A percentile compares a stretch with the other conserved stretches of the same genome.
Evolutionary conservation across 2,329 filamentous ascomycete genomes (phyloP).

Genomic region (Plenodomus lindquistii): DNA sequence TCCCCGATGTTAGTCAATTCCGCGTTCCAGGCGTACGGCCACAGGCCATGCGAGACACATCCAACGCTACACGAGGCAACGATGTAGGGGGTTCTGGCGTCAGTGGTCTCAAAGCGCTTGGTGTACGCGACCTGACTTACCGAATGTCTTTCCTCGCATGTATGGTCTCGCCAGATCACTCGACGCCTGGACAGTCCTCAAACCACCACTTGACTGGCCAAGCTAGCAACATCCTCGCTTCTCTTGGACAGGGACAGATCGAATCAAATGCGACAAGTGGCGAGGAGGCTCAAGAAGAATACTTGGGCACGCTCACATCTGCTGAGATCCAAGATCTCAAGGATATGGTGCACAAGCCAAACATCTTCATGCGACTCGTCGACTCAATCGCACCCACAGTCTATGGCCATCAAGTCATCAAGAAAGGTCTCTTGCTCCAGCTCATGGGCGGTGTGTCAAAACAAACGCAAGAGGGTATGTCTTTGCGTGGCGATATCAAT

Average conservation of each 20-base stretch:
- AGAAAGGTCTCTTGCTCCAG: constrained; percentile 93
- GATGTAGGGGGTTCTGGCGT: constrained; percentile 86
- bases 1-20: constrained; percentile 94
- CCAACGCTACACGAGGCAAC: constrained; percentile 69
- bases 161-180: constrained; percentile 90
- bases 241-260: constrained; percentile 72
- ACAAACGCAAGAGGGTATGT: constrained; percentile 89
- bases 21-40: constrained; percentile 83
- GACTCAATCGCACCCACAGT: constrained; percentile 96
- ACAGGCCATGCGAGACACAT: constrained; percentile 82
- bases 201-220: constrained; percentile 71
- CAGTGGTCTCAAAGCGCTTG: constrained; percentile 84
- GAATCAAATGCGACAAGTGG: constrained; percentile 67
- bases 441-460: constrained; percentile 96
- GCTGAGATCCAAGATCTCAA: constrained; percentile 90
- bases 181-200: constrained; percentile 74
- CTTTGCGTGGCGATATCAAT: constrained; percentile 95
- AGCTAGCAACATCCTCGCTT: constrained; percentile 81
- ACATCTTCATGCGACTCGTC: constrained; percentile 91
- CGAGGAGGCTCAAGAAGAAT: constrained; percentile 85
- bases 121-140: constrained; percentile 94
- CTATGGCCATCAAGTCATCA: constrained; percentile 95
- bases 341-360: constrained; percentile 90
- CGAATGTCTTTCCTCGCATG: constrained; percentile 94
- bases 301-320: constrained; percentile 81